Evolutionary conservation across 345 rosid species (phyloP).

Genomic region (Stellera chamaejasme): DNA sequence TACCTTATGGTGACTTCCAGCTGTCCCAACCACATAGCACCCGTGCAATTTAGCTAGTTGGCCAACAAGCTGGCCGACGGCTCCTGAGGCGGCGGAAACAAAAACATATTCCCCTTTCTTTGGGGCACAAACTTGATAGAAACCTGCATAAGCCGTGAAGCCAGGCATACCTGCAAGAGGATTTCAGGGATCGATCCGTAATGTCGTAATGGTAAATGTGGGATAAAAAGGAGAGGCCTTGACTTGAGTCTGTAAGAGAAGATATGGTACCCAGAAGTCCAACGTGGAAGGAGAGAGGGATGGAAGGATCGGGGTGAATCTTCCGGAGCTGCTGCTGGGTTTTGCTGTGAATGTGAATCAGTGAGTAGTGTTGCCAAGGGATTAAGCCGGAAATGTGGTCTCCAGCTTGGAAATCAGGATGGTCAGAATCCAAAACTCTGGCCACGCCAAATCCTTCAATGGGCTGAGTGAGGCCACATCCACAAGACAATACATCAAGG

Average conservation of each 20-base stretch:
- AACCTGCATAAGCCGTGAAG: slow-evolving; percentile 66
- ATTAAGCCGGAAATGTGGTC: slow-evolving; percentile 52
- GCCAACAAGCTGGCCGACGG: slow-evolving; percentile 76
- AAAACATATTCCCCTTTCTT: slow-evolving; percentile 48
- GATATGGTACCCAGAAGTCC: slow-evolving; percentile 64
- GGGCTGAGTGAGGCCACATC: slow-evolving; percentile 14
- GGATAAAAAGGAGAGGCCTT: not conserved
- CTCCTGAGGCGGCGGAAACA: slow-evolving; percentile 72
- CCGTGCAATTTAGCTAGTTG: slow-evolving; percentile 71
- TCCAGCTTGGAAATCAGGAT: slow-evolving; percentile 38
- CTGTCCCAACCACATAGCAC: slow-evolving; percentile 68
- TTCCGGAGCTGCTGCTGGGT: slow-evolving; percentile 32
- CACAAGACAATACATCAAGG: not conserved
- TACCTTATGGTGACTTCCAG: slow-evolving; percentile 52
- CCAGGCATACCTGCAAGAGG: slow-evolving; percentile 60
- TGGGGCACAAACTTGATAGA: slow-evolving; percentile 56
- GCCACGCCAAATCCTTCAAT: slow-evolving; percentile 71
- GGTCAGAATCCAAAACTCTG: slow-evolving; percentile 57
- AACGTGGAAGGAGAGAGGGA: slow-evolving; percentile 60
- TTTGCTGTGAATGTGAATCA: slow-evolving; percentile 20
- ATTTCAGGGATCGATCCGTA: not conserved
- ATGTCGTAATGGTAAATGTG: too few species aligned
- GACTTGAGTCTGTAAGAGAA: too few species aligned
- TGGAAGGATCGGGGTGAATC: slow-evolving; percentile 29
- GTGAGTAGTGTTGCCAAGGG: slow-evolving; percentile 77